Base-by-base conservation (phyloP, 768 basidiomycete species). In the Sistotremastrum suecicum region DNA sequence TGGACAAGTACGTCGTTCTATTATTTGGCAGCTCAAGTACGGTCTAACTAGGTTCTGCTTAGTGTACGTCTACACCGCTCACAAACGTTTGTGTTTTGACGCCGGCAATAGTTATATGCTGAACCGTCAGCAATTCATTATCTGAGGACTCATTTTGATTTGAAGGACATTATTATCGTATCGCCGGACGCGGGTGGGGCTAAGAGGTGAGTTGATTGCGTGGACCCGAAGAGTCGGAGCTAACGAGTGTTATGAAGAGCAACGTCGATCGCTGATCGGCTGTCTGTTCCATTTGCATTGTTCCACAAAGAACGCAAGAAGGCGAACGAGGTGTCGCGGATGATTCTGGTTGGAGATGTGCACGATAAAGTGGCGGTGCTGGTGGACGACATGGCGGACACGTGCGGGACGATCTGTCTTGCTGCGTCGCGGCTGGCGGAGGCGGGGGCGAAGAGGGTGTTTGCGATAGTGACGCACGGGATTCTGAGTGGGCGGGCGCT, bases 231-330 rank as follows among this genome's bases (percentile, higher is more conserved):
- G 45, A 34, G n/a, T 8, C 36, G 33, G 37, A 28, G 38, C 31
- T 10, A 32, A 34, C 30, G 31, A 10, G 35, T 34, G 42, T 12
- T 41, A 34, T 36, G 3, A 64, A 97, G 94, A 63, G 95, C 92
- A 32, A 95, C 94, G 33, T 92, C 92, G 12, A 87, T 99, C 55
- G 94, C 95, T 28, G 94, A 98, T 62, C 78, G 87, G 41, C 73
- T 98, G 49, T 89, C 90, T 43, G 86, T 98, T 48, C 94, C 98
- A 58, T 98, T 99, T 67, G 95, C 95, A 29, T 69, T 99, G 45
- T 98, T 98, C 72, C 95, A 99, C 77, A 92, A 98, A 60, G 95
- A 99, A 70, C 84, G 94, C 50, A 91, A 92, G 69, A 91, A 88
- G 66, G 88, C 88, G 32, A 94, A 92, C 62, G 83, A 89, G 51